Evolutionary conservation across 1,284 basidiomycete genomes (phyloP), one percentile per base, ranked within the genome.

Genomic region (Irpex rosettiformis): DNA sequence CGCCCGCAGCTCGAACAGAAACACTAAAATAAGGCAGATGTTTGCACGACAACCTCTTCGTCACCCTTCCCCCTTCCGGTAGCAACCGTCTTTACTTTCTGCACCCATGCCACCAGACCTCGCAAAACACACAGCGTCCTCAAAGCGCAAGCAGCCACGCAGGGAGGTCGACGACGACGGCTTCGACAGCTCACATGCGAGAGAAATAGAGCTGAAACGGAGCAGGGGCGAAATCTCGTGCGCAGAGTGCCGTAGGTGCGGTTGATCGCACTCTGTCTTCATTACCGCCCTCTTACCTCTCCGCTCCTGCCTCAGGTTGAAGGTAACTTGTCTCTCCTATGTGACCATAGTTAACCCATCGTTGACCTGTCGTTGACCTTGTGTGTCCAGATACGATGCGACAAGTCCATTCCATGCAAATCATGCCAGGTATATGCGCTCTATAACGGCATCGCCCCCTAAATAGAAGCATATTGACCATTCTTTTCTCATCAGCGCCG

Each of bases 341-440:
- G 33, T 25, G n/a, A 11, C 49, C 18, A n/a, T 11, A 30, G 22
- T 52, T 28, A 52, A 47, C 16, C 49, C 30, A 25, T n/a, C n/a
- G n/a, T n/a, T n/a, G n/a, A n/a, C n/a, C n/a, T n/a, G n/a, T n/a
- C n/a, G n/a, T n/a, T n/a, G n/a, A n/a, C n/a, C n/a, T n/a, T 18
- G 21, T 51, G 42, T 22, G 29, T 37, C 53, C 62, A 88, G 88
- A 72, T 79, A 85, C 71, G 89, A 67, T 90, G 88, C 73, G 86
- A 89, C 79, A 89, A 88, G 76, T 79, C 86, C 62, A 86, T 89
- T 59, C 86, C 86, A 6, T 87, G 85, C 67, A 83, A 84, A 65
- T 85, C 84, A 6, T 88, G 85, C 68, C 83, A 84, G 75, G 84
- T 83, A 67, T n/a, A n/a, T 37, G 73, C 66, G 52, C 45, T 24